Evolutionary conservation across 2,329 filamentous ascomycete species (phyloP).

Genomic region (Alternaria sp.): DNA sequence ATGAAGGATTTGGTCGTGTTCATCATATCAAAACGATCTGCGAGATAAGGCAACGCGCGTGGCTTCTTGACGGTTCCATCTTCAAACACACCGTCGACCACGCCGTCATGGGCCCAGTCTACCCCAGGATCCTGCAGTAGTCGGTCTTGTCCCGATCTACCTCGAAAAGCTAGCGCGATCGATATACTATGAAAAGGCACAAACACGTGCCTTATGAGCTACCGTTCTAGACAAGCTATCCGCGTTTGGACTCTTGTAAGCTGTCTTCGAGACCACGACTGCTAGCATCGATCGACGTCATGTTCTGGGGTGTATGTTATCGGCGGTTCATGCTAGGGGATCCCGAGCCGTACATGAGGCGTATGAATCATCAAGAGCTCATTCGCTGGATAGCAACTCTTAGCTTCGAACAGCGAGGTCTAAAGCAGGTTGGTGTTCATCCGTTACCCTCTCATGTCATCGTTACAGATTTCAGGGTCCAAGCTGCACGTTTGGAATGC

Average conservation of each 20-base stretch:
- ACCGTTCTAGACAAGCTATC: neutral
- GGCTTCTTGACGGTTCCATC: neutral
- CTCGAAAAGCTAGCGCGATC: constrained; percentile 26
- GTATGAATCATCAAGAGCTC: constrained; percentile 11
- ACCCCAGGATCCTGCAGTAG: constrained; percentile 1
- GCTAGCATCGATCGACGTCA: constrained; percentile 15
- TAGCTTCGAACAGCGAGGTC: constrained; percentile 8
- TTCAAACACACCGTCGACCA: constrained; percentile 11
- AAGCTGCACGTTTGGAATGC: constrained; percentile 37
- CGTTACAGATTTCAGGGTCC: constrained; percentile 37
- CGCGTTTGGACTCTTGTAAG: neutral
- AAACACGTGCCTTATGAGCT: neutral
- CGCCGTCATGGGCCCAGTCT: constrained; percentile 6
- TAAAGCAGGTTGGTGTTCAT: constrained; percentile 7
- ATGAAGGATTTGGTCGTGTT: neutral
- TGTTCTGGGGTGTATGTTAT: constrained; percentile 5
- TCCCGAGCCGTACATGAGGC: constrained; percentile 1
- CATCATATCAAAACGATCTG: neutral
- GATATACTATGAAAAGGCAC: neutral
- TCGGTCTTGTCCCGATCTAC: constrained; percentile 4
- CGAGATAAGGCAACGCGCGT: neutral
- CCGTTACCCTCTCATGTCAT: constrained; percentile 32
- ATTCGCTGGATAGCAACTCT: constrained; percentile 21
- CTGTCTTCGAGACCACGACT: constrained; percentile 13
- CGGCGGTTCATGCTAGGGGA: neutral